Percentiles rank a stretch among this genome's conserved stretches.
Evolutionary conservation across 2,329 filamentous ascomycete species (phyloP).

Genomic region (Colletotrichum sp.): DNA sequence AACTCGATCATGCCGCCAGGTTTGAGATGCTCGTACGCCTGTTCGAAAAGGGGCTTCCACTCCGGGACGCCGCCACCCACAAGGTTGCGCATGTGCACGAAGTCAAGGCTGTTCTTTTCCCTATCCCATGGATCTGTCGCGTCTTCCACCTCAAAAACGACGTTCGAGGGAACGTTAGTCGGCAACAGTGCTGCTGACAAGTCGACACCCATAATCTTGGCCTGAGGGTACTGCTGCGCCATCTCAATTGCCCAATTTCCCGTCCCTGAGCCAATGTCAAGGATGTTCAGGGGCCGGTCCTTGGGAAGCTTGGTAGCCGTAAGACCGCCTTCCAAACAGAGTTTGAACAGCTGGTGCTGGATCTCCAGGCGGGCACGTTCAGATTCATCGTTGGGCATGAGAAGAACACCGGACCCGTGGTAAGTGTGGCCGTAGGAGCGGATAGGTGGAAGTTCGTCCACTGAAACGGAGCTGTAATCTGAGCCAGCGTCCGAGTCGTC

Average conservation of each 20-base stretch:
- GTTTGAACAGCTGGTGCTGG: constrained; percentile 38
- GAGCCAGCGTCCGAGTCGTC: constrained; percentile 30
- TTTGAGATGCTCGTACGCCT: constrained; percentile 44
- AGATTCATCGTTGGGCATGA: constrained; percentile 37
- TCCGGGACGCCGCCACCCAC: constrained; percentile 49
- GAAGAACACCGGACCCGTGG: constrained; percentile 37
- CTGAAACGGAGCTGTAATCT: constrained; percentile 36
- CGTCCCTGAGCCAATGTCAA: constrained; percentile 48
- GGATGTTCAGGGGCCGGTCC: constrained; percentile 28
- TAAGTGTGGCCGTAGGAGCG: constrained; percentile 39
- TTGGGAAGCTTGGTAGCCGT: constrained; percentile 33
- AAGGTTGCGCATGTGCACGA: constrained; percentile 48
- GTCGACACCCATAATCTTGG: constrained; percentile 44
- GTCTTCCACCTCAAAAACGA: constrained; percentile 64
- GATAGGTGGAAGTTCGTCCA: constrained; percentile 34
- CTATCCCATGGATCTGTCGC: constrained; percentile 51
- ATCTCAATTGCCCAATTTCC: constrained; percentile 49
- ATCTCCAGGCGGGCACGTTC: constrained; percentile 34
- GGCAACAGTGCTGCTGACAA: constrained; percentile 44
- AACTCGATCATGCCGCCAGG: constrained; percentile 51
- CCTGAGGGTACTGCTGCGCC: constrained; percentile 43
- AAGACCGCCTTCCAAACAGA: constrained; percentile 36
- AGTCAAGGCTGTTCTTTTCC: constrained; percentile 36
- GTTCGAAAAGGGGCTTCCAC: constrained; percentile 39
- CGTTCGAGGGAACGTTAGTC: constrained; percentile 59